These are phyloP conservation scores for Pseudomonodictys pantanalensis DNA, from an alignment of 495 filamentous ascomycete species.

Conservation along the genomic window DNA sequence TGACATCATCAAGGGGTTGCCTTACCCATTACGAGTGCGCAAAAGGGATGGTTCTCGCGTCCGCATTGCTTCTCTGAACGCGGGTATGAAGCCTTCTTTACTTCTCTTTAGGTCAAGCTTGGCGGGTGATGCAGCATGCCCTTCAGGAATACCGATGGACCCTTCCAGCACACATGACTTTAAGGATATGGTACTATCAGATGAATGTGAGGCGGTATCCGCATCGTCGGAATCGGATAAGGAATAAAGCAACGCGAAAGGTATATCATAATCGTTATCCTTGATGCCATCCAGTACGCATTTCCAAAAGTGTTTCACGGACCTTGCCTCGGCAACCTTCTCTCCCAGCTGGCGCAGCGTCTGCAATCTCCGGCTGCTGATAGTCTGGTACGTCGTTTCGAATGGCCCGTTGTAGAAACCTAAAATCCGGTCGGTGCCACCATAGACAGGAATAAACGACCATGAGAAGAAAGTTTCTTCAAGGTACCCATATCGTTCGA, in stretches of 20 bases:
- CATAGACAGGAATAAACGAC: constrained; percentile 26
- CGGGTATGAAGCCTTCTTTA: constrained; percentile 26
- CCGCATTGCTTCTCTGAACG: constrained; percentile 25
- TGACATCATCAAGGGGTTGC: no score
- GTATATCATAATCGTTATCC: constrained; percentile 25
- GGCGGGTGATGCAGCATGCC: constrained; percentile 22
- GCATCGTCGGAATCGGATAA: constrained; percentile 34
- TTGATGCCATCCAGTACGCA: constrained; percentile 21
- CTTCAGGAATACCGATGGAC: constrained; percentile 22
- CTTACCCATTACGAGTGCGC: constrained; percentile 18
- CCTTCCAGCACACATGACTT: constrained; percentile 30
- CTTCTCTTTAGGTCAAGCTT: constrained; percentile 29
- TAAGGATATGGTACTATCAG: constrained; percentile 17
- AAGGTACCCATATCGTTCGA: constrained; percentile 28
- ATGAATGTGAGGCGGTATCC: constrained; percentile 20
- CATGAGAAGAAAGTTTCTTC: constrained; percentile 33
- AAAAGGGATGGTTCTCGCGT: constrained; percentile 23
- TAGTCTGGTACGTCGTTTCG: constrained; percentile 26
- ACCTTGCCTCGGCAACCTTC: constrained; percentile 14
- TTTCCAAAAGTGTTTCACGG: constrained; percentile 23
- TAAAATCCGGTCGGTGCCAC: constrained; percentile 17
- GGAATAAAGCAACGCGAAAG: constrained; percentile 29
- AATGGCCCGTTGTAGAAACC: constrained; percentile 26
- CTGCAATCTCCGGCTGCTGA: constrained; percentile 19
- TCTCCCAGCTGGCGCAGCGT: constrained; percentile 24